Evolutionary conservation across 139 green algal genomes (phyloP).

Genomic region (Coccomyxa sp.): DNA sequence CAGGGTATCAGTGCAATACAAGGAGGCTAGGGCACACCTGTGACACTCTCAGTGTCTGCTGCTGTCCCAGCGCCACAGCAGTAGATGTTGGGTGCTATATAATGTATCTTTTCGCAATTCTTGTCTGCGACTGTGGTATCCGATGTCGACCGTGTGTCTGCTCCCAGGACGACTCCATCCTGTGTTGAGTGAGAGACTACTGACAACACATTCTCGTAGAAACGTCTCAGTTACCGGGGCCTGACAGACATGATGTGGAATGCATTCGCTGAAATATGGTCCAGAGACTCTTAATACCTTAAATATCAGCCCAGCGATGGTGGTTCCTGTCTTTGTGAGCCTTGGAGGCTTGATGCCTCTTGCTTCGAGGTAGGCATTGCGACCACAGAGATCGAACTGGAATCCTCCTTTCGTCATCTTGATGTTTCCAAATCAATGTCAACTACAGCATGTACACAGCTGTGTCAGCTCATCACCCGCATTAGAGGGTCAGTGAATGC

Average conservation of each 20-base stretch:
- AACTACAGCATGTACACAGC: too few species aligned
- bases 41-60: conserved; percentile 95
- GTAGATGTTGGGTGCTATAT: conserved; percentile 97
- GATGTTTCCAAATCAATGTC: not conserved
- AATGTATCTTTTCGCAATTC: conserved; percentile 99
- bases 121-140: conserved; percentile 97
- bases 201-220: too few species aligned
- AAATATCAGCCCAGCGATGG: conserved; percentile 93
- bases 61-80: conserved; percentile 97
- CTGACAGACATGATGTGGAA: too few species aligned
- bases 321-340: conserved; percentile 94
- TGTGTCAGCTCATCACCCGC: too few species aligned
- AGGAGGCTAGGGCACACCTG: too few species aligned
- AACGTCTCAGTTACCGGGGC: too few species aligned
- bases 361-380: conserved; percentile 77
- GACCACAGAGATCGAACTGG: conserved; percentile 83
- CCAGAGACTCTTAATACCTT: conserved; percentile 66
- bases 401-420: conserved; percentile 60
- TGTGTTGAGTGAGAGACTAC: conserved; percentile 26
- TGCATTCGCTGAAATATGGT: too few species aligned
- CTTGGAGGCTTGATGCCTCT: conserved; percentile 65
- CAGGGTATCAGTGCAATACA: too few species aligned
- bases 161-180: conserved; percentile 97
- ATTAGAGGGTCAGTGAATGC: too few species aligned
- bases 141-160: conserved; percentile 94